Conservation (phyloP, 2,329 filamentous ascomycete genomes). For the Ophiocordyceps unilateralis region DNA sequence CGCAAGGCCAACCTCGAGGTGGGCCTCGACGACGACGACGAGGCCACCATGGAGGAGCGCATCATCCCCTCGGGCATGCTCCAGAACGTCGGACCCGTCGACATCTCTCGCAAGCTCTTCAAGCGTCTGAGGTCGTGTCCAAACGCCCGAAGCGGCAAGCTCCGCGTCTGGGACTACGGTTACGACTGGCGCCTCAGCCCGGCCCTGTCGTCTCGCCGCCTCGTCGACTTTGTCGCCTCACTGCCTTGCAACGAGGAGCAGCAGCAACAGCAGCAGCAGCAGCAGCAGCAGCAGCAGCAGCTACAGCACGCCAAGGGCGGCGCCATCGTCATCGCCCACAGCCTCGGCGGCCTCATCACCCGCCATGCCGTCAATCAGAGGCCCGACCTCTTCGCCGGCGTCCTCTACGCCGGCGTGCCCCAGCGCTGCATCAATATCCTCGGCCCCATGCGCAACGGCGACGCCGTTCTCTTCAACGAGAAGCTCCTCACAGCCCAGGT, state of each 20-base stretch:
- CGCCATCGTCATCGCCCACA: conserved; percentile 30
- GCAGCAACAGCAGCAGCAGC: no score
- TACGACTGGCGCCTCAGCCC: conserved; percentile 92
- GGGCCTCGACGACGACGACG: conserved; percentile 64
- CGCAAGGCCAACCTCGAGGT: conserved; percentile 85
- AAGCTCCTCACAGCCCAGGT: conserved; percentile 82
- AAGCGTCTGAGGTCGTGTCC: conserved; percentile 59
- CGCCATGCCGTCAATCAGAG: conserved; percentile 73
- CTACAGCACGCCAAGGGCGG: conserved; percentile 23
- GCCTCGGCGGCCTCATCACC: conserved; percentile 51
- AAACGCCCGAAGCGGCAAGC: conserved; percentile 51
- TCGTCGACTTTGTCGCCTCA: conserved; percentile 56
- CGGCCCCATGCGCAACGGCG: conserved; percentile 78
- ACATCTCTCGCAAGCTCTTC: conserved; percentile 70
- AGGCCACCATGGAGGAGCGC: conserved; percentile 65
- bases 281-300: no score
- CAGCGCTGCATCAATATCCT: conserved; percentile 83
- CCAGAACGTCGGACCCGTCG: conserved; percentile 80
- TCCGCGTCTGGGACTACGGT: conserved; percentile 77
- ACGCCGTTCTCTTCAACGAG: conserved; percentile 77
- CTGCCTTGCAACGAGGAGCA: conserved; percentile 68
- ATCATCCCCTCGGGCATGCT: conserved; percentile 79
- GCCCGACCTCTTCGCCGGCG: conserved; percentile 72
- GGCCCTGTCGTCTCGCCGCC: conserved; percentile 49
- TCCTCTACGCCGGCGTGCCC: conserved; percentile 72